Evolutionary conservation across 2,329 filamentous ascomycete species (phyloP), one percentile per base, ranked within the genome.

Genomic region (Nemania sp.): DNA sequence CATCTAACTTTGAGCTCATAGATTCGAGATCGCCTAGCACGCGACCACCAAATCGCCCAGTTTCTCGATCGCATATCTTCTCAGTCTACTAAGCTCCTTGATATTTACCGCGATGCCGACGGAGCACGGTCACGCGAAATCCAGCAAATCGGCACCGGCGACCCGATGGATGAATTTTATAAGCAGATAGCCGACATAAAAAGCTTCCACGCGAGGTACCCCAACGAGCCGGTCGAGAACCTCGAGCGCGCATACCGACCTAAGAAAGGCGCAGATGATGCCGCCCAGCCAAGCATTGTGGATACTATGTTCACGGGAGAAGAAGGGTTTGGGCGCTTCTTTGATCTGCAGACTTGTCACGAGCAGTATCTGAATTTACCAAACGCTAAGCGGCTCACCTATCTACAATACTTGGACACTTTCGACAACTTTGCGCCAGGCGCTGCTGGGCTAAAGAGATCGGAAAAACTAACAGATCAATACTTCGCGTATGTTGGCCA

Each of bases 231-330:
- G 32, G 93, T 97, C 55, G 96, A 99, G 80, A 98, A 98, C 75
- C 89, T 97, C 15, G 97, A 99, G 82, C 89, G 91, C 73, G 92
- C 94, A 41, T 99, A 99, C 84, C 93, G 94, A 79, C 87, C 82
- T 53, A 86, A 89, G 77, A 88, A 87, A 66, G 83, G 86, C 49
- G 87, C 86, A 13, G 89, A 89, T 51, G 88, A 89, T 57, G 88
- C 91, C 54, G 83, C 86, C 1, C 80, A 88, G 64, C 85, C 87
- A 3, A 89, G 88, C 51, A 89, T 94, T 60, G 90, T 98, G 55
- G 95, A 98, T 77, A 89, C 89, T 66, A 92, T 98, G 84, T 99
- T 99, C 80, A 97, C 94, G 0, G 96, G 96, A 69, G 97, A 99
- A 80, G 96, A 99, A 80, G 92, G 91, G 0, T 98, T 92, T 76